These are phyloP conservation scores for Exophiala calicioides DNA, from an alignment of 2,329 filamentous ascomycete genomes.

Conservation along the genomic window DNA sequence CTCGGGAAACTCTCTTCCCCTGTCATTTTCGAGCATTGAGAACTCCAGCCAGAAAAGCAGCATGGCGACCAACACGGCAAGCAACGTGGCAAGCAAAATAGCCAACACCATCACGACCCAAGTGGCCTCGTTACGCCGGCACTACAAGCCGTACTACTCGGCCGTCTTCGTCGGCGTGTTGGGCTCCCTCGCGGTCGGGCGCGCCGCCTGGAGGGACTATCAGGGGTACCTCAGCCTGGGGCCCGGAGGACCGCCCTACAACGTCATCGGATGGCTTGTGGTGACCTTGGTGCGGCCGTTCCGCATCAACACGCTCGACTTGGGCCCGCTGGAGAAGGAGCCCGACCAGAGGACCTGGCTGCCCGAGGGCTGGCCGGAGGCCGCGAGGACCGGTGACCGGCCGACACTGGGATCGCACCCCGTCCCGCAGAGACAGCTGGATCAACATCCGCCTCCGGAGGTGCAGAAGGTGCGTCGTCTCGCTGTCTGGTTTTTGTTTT, in stretches of 20 bases:
- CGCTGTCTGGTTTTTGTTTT: not conserved
- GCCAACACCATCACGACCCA: too few relatives aligned
- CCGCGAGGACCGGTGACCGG: not conserved
- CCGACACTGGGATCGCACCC: slow-evolving; percentile 7
- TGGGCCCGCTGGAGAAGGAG: slow-evolving; percentile 3
- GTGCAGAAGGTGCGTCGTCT: slow-evolving; percentile 6
- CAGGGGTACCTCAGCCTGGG: slow-evolving; percentile 37
- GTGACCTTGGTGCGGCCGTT: not conserved
- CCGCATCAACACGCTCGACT: slow-evolving; percentile 6
- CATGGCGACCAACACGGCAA: too few relatives aligned
- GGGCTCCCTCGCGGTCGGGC: slow-evolving; percentile 1
- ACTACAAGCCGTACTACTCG: too few relatives aligned
- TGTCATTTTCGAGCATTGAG: too few relatives aligned
- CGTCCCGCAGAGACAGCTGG: slow-evolving; percentile 15
- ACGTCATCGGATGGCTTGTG: slow-evolving; percentile 38
- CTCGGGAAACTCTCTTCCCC: too few relatives aligned
- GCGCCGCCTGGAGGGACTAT: slow-evolving; percentile 32
- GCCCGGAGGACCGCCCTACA: slow-evolving; percentile 38
- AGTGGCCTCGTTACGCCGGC: too few relatives aligned
- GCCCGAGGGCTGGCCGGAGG: not conserved
- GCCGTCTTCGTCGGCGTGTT: slow-evolving; percentile 1
- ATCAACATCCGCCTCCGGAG: slow-evolving; percentile 7
- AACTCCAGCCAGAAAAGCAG: too few relatives aligned
- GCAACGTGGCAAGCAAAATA: too few relatives aligned
- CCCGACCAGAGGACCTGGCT: slow-evolving; percentile 13